phyloP scores from a whole-genome alignment of 2,329 filamentous ascomycete genomes.

The Tetracladium maxilliforme region DNA sequence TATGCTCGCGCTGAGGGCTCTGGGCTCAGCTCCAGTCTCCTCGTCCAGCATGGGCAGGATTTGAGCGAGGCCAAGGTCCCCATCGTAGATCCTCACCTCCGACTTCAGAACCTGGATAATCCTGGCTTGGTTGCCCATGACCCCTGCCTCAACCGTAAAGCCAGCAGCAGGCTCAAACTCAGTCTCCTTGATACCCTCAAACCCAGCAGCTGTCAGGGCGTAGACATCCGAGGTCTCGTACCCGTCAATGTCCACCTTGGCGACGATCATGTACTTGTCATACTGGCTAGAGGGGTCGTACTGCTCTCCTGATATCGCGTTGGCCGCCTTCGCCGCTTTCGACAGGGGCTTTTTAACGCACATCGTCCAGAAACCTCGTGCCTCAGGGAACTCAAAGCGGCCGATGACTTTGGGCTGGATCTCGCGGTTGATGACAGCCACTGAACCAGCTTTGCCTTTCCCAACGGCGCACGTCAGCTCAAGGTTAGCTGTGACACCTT shows the following conservation, averaged over 20 bases:
- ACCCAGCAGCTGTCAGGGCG: slow-evolving; percentile 54
- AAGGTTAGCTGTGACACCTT: slow-evolving; percentile 37
- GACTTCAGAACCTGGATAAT: slow-evolving; percentile 79
- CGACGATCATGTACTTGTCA: slow-evolving; percentile 72
- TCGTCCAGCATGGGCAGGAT: slow-evolving; percentile 91
- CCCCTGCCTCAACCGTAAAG: slow-evolving; percentile 72
- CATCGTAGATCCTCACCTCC: slow-evolving; percentile 83
- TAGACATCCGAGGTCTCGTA: slow-evolving; percentile 71
- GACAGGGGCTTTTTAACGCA: slow-evolving; percentile 52
- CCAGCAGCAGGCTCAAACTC: slow-evolving; percentile 90
- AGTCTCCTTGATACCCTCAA: slow-evolving; percentile 64
- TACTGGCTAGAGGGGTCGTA: slow-evolving; percentile 46
- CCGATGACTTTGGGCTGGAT: slow-evolving; percentile 61
- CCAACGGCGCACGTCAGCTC: slow-evolving; percentile 49
- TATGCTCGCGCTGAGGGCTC: slow-evolving; percentile 69
- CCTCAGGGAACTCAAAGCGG: slow-evolving; percentile 57
- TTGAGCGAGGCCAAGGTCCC: slow-evolving; percentile 74
- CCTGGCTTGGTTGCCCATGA: slow-evolving; percentile 64
- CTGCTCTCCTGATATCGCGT: slow-evolving; percentile 23
- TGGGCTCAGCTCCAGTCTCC: slow-evolving; percentile 67
- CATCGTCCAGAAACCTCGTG: slow-evolving; percentile 70
- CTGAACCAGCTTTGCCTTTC: slow-evolving; percentile 46
- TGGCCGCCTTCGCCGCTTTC: slow-evolving; percentile 34
- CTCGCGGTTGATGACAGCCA: slow-evolving; percentile 65
- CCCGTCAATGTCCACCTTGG: slow-evolving; percentile 46